Evolutionary conservation across 768 basidiomycete species (phyloP).

Genomic region (Leccinellum albellum): DNA sequence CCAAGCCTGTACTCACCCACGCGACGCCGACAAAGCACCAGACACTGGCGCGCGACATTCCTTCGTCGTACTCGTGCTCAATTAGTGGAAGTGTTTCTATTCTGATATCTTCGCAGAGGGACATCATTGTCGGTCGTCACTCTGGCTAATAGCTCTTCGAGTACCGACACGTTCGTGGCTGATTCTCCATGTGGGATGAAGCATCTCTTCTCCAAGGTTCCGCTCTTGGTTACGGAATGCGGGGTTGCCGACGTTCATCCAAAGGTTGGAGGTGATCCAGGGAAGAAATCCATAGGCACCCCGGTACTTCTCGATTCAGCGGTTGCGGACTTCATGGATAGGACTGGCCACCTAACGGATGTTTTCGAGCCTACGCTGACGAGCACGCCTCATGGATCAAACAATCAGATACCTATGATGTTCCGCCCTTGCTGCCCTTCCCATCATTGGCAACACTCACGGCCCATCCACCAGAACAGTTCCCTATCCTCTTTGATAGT

Average conservation of each 20-base stretch:
- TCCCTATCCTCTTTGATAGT: background rate
- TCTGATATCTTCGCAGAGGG: slow-evolving; percentile 1
- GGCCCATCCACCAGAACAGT: background rate
- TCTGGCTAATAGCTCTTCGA: slow-evolving; percentile 12
- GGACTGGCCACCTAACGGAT: background rate
- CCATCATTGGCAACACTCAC: background rate
- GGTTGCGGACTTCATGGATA: background rate
- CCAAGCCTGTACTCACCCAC: background rate
- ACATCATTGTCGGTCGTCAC: slow-evolving; percentile 3
- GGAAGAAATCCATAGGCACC: background rate
- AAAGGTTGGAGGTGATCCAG: background rate
- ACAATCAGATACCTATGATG: background rate
- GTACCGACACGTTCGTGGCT: slow-evolving; percentile 21
- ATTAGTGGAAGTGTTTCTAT: slow-evolving; percentile 8
- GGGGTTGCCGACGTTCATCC: background rate
- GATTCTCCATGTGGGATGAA: slow-evolving; percentile 19
- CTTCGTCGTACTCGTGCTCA: background rate
- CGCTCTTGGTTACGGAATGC: slow-evolving; percentile 1
- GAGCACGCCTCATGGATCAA: slow-evolving; percentile 15
- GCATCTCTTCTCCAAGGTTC: slow-evolving; percentile 1
- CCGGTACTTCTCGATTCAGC: background rate
- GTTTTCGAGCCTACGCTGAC: slow-evolving; percentile 13
- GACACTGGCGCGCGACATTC: background rate
- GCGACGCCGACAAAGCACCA: slow-evolving; percentile 6
- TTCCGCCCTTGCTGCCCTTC: background rate